Evolutionary conservation across 192 early-diverging fungal genomes (phyloP), one percentile per base, ranked within the genome.

Genomic region (Umbelopsis isabellina): DNA sequence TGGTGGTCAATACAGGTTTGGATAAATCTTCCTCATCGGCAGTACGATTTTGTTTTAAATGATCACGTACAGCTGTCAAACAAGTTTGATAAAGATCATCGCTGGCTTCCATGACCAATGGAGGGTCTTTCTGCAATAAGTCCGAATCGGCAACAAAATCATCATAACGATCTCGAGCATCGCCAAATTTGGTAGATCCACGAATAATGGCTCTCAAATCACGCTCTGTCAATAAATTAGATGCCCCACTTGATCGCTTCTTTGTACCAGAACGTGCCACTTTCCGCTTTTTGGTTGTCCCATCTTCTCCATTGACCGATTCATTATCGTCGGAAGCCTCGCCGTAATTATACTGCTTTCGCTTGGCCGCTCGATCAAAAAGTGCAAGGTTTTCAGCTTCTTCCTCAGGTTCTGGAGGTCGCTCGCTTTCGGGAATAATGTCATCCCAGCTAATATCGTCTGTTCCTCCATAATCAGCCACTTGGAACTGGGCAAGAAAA

Each of bases 401-500:
- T 74, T 88, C 82, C 50, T 87, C 91, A 67, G 93, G 91, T 15
- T 82, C 82, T 67, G 83, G 83, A 58, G 86, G 84, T 33, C 92
- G 88, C 58, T 96, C 95, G 13, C 87, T 85, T 65, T 93, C 89
- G 20, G 96, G 96, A 61, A 99, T 94, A 69, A 99, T 94, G 0
- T 94, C 93, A 48, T 97, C 95, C 95, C 96, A 99, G 30, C 83
- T 88, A 76, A 94, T 80, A 27, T 85, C 82, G 16, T 78, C 80
- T 68, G 84, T 70, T 71, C 87, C 87, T 72, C 87, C 79, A 87
- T 91, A 91, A 76, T 97, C 95, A 1, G 94, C 90, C 2, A 94
- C 91, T 74, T 94, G 88, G 82, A 94, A 99, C 82, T 96, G 93
- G 49, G 88, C 87, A 73, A 96, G 80, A 75, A 99, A 99, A 69